Percentiles rank a stretch among this genome's conserved stretches.
Evolutionary conservation across 148 eudicot genomes (phyloP).

Genomic region (Chenopodium quinoa): DNA sequence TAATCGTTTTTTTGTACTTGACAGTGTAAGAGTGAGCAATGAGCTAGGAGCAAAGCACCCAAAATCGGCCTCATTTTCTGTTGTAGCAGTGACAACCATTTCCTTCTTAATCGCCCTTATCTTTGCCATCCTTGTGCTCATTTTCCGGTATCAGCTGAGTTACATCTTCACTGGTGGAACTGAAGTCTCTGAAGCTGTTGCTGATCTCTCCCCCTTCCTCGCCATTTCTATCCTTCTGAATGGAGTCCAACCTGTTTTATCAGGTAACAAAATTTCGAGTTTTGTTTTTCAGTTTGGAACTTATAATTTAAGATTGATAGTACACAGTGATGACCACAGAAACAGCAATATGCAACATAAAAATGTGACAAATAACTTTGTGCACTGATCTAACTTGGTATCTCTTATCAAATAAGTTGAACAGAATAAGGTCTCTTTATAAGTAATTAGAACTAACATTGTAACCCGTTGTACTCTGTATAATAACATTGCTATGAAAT

Average conservation of each 20-base stretch:
- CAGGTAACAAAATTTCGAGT: conserved; percentile 30
- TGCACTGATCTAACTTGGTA: no score
- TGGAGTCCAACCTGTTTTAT: conserved; percentile 60
- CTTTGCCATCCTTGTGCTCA: conserved; percentile 35
- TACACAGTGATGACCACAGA: not conserved
- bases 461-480: no score
- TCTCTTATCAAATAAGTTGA: no score
- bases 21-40: conserved; percentile 65
- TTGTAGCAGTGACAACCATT: conserved; percentile 37
- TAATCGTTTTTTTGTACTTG: not conserved
- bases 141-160: conserved; percentile 44
- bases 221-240: conserved; percentile 48
- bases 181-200: conserved; percentile 47
- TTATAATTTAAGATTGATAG: not conserved
- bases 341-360: no score
- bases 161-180: conserved; percentile 52
- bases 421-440: no score
- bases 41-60: conserved; percentile 64
- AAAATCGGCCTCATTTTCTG: conserved; percentile 55
- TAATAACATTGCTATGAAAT: no score
- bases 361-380: no score
- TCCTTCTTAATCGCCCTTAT: conserved; percentile 35
- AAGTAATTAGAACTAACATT: no score
- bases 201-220: conserved; percentile 49
- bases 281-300: not conserved